Base-by-base conservation (phyloP, 345 rosid species). In the Salix dunnii region DNA sequence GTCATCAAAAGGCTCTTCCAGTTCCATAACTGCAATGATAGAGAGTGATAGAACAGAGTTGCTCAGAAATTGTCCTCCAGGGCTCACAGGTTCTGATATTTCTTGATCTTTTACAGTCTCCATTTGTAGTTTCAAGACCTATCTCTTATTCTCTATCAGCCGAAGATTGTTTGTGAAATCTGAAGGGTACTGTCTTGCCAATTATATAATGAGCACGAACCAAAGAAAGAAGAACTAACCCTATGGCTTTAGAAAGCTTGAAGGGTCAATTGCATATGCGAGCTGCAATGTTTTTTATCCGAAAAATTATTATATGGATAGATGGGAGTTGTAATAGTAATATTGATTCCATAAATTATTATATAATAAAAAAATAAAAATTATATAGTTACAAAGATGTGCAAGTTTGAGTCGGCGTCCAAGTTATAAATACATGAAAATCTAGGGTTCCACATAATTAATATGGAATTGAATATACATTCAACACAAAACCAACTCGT, bases 41-140 rank as follows among this genome's bases (percentile, higher is more conserved):
- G 74, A 71, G 7, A 86, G 11, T 4, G 85, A 83, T 4, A 86
- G 76, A 10, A 62, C 72, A 5, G 85, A 63, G 73, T 65, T 86
- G 72, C 70, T 86, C 30, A 86, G 55, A 66, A 83, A 86, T 20
- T 79, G 80, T 9, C 82, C 85, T 0, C 53, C 28, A 0, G 88
- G 88, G 78, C 86, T 86, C 36, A 82, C 82, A 3, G 88, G 83
- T 63, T 86, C 76, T 13, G 33, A 35, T 42, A 33, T 33, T 33
- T 33, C 35, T 33, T 33, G 35, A 33, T 33, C 35, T 33, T 4
- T 33, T 51, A 75, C 70, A 79, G 78, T 2, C 90, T 71, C 74
- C 77, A 68, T 68, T 23, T 33, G 25, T 10, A 7, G n/a, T 67
- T 4, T 55, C 0, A 36, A 10, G 70, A 67, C 4, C 25, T 0